Evolutionary conservation across 805 yeast species (phyloP).

Genomic region (Saturnispora galanensis): DNA sequence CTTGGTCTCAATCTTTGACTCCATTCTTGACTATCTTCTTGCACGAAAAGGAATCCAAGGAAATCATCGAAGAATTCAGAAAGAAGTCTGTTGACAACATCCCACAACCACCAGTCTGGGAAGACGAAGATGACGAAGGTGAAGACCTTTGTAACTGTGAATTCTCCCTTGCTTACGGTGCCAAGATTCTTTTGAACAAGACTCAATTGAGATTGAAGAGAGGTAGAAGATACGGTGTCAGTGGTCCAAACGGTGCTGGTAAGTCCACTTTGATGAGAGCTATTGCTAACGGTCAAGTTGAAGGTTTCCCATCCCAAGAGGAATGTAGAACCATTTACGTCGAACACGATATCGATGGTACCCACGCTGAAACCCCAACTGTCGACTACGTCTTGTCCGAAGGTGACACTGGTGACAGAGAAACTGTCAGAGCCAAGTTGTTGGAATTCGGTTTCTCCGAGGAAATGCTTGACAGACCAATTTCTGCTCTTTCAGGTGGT

Average conservation of each 20-base stretch:
- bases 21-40: constrained; percentile 95
- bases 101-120: constrained; percentile 88
- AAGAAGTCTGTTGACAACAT: constrained; percentile 95
- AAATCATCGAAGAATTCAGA: constrained; percentile 87
- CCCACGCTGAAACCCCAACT: constrained; percentile 93
- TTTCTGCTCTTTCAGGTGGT: constrained; percentile 98
- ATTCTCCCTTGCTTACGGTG: constrained; percentile 99
- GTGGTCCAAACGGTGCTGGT: constrained; percentile 99
- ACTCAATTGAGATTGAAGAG: constrained; percentile 98
- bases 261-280: constrained; percentile 96
- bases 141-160: constrained; percentile 99
- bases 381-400: constrained; percentile 67
- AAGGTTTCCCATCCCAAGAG: constrained; percentile 99
- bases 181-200: constrained; percentile 98
- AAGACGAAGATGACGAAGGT: constrained; percentile 94
- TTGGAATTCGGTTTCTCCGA: constrained; percentile 88
- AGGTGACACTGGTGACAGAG: constrained; percentile 62
- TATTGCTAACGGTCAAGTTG: constrained; percentile 95
- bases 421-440: constrained; percentile 64
- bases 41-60: constrained; percentile 88
- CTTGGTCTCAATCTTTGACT: constrained; percentile 82
- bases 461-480: constrained; percentile 89
- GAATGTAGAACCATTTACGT: constrained; percentile 99
- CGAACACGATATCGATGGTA: constrained; percentile 98
- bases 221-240: constrained; percentile 99